These are phyloP conservation scores for Leavenworthia alabamica DNA, from an alignment of 345 rosid genomes.

Conservation along the genomic window DNA sequence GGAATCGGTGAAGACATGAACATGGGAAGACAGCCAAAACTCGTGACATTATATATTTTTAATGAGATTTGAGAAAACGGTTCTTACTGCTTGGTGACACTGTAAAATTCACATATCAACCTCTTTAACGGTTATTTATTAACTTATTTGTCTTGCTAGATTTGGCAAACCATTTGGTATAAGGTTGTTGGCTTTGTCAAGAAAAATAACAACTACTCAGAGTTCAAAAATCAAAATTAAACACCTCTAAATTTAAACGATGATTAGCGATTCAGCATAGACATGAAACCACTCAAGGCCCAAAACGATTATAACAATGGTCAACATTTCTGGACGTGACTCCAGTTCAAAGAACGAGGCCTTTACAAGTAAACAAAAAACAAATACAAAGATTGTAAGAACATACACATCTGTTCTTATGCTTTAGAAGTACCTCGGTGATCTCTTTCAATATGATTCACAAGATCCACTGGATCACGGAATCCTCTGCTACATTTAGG, in stretches of 20 bases:
- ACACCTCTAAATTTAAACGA: neutral
- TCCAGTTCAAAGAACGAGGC: slow-evolving; percentile 8
- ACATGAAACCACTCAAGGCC: neutral
- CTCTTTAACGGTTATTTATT: neutral
- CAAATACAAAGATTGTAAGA: neutral
- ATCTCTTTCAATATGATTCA: slow-evolving; percentile 85
- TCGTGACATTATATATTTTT: neutral
- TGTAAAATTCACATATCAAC: neutral
- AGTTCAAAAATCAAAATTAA: neutral
- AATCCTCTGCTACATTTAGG: slow-evolving; percentile 89
- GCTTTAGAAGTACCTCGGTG: slow-evolving; percentile 73
- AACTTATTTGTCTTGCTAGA: too few species aligned
- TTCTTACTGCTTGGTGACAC: neutral
- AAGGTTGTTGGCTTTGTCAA: neutral
- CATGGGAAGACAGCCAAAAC: neutral
- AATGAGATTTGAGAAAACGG: neutral
- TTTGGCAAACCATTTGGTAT: neutral
- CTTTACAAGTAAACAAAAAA: neutral
- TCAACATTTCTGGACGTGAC: neutral
- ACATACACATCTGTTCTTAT: slow-evolving; percentile 24
- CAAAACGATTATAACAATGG: neutral
- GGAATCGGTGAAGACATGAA: neutral
- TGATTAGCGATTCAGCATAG: too few species aligned
- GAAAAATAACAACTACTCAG: neutral
- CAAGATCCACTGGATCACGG: slow-evolving; percentile 78